Evolutionary conservation across 306 rosid genomes (phyloP).

Genomic region (Casuarina equisetifolia): DNA sequence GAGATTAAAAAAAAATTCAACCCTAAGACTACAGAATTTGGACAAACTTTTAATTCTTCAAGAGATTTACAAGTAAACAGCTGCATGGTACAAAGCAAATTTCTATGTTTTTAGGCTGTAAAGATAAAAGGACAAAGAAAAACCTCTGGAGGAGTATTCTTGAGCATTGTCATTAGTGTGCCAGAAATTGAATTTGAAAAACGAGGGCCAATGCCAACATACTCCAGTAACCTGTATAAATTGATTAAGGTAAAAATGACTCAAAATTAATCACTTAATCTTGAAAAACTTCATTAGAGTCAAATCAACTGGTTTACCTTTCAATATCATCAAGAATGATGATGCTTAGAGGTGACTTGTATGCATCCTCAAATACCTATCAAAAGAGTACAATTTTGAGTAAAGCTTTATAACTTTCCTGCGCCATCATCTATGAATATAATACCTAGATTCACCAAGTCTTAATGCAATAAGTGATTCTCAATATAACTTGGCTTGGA

Average conservation of each 20-base stretch:
- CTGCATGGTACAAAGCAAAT: neutral
- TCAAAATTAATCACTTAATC: neutral
- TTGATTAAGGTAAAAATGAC: constrained; percentile 10
- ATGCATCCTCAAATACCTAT: constrained; percentile 97
- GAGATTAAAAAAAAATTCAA: neutral
- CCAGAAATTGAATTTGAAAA: constrained; percentile 88
- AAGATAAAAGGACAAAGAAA: constrained; percentile 15
- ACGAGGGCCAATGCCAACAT: constrained; percentile 90
- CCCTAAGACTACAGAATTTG: neutral
- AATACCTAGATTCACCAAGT: constrained; percentile 14
- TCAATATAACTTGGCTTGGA: constrained; percentile 17
- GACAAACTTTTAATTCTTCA: neutral
- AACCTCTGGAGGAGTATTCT: constrained; percentile 97
- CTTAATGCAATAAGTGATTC: constrained; percentile 9
- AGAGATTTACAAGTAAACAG: neutral
- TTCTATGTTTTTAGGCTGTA: constrained; percentile 1
- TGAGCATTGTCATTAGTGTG: constrained; percentile 80
- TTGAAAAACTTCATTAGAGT: neutral
- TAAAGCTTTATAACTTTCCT: constrained; percentile 23
- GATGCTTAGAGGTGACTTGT: constrained; percentile 95
- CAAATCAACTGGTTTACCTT: constrained; percentile 47
- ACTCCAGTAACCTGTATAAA: constrained; percentile 75
- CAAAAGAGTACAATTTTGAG: constrained; percentile 14
- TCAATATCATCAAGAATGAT: constrained; percentile 96
- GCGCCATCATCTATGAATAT: constrained; percentile 12